phyloP scores from a whole-genome alignment of 176 grass and related monocot species.

The Oryza longistaminata region DNA sequence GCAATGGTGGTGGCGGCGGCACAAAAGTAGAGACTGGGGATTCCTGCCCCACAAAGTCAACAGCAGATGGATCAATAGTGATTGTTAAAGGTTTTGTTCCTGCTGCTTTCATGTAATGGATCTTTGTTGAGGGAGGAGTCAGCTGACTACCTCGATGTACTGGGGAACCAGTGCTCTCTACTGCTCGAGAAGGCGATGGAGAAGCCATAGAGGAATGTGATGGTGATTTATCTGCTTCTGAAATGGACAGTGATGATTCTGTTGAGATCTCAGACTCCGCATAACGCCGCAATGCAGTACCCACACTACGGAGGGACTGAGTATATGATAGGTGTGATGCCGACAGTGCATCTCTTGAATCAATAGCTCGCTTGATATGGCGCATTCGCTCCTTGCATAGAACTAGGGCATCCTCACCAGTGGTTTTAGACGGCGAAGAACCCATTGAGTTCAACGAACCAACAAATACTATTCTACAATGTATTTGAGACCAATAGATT shows the following conservation, averaged over 20 bases:
- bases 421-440: conserved; percentile 73
- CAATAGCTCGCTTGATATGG: conserved; percentile 65
- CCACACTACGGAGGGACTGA: conserved; percentile 65
- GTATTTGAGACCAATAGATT: not conserved
- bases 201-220: conserved; percentile 85
- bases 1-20: conserved; percentile 42
- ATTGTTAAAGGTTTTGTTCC: conserved; percentile 53
- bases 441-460: conserved; percentile 54
- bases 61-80: conserved; percentile 62
- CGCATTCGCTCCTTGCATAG: conserved; percentile 89
- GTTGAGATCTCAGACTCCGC: conserved; percentile 68
- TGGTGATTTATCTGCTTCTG: conserved; percentile 85
- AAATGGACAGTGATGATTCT: conserved; percentile 73
- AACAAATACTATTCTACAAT: not conserved
- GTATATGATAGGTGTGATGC: conserved; percentile 80
- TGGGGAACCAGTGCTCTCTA: conserved; percentile 40
- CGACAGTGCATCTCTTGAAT: conserved; percentile 75
- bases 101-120: conserved; percentile 57
- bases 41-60: conserved; percentile 50
- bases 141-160: conserved; percentile 43
- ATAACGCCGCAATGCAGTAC: conserved; percentile 61
- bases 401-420: conserved; percentile 67
- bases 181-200: conserved; percentile 67
- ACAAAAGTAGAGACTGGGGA: conserved; percentile 51
- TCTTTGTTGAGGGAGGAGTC: conserved; percentile 40